Evolutionary conservation across 2,329 filamentous ascomycete species (phyloP), one percentile per base, ranked within the genome.

Genomic region (Xylaria sp.): DNA sequence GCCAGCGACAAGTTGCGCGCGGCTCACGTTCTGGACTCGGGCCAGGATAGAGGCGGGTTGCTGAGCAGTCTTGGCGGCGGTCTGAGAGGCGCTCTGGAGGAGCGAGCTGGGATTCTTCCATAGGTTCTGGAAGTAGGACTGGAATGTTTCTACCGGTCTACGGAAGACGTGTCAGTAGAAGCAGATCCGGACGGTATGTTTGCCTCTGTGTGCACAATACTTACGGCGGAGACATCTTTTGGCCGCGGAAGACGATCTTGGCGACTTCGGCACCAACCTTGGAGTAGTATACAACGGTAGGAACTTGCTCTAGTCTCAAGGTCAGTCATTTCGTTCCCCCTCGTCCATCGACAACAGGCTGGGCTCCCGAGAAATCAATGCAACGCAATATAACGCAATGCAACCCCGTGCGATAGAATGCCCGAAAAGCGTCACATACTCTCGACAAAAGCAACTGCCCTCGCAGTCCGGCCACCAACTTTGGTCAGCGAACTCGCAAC

Each of bases 151-250:
- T 73, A 93, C 70, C 77, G 90, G 90, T 73, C 94, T 97, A 78
- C 59, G 62, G 39, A 47, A 42, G 55, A 45, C 14, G 64, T 62
- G 63, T 75, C 62, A 75, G 54, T 67, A 69, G 36, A 27, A 45
- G 42, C 32, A 60, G 14, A 56, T 14, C n/a, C 50, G 6, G 48
- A n/a, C 17, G 5, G 32, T 3, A n/a, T 5, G 2, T 39, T 36
- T 19, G n/a, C 24, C 39, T 32, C 39, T 21, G 6, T 8, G 47
- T 53, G 19, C n/a, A 51, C 45, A 27, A n/a, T 61, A 85, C 94
- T 90, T 92, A 99, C 96, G 96, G 96, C 83, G 93, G 94, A 79
- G 87, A 85, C 94, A 99, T 98, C 85, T 92, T 93, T 83, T 95
- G 94, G 81, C 90, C 90, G 77, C 89, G 89, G 85, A 94, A 93